Evolutionary conservation across 176 grass and related monocot genomes (phyloP), one percentile per base, ranked within the genome.

Genomic region (Calamus simplicifolius): DNA sequence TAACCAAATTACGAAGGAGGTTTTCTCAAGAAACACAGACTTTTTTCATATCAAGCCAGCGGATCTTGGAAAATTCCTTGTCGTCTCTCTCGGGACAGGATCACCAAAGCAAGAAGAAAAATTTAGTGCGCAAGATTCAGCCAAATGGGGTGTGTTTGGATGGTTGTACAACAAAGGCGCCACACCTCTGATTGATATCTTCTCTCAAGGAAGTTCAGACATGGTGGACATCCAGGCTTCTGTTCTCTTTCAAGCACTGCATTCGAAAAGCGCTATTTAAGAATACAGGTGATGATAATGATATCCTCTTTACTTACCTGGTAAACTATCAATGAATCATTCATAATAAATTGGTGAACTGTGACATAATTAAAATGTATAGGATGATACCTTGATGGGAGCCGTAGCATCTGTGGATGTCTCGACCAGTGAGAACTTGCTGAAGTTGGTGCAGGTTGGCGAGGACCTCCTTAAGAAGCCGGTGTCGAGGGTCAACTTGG

Each of bases 221-320:
- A 77, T 94, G 89, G 89, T 94, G 3, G 90, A 89, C 66, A 84
- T 95, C 73, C 62, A 95, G 62, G 73, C 84, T 1, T 19, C 71
- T 0, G 43, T 81, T 4, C 62, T 88, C 5, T 88, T 94, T 3
- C 28, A 85, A 56, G 71, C 71, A 0, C 84, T 85, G 1, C 16
- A 19, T 0, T 80, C 0, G 18, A 68, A 54, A 29, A 55, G 0
- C 62, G 70, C 17, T 88, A 94, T 64, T 80, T 95, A 3, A 81
- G 78, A 21, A 88, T 95, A 48, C 82, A 95, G 88, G 85, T 82
- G 52, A 16, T 50, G 21, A 23, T 23, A 23, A 23, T 23, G 2
- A 7, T 35, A 35, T 35, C 31, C 31, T 35, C 8, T 35, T 35
- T 8, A 6, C 31, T 35, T 35, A 35, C 31, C 31, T 35, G 2